These are phyloP conservation scores for Aspergillus sclerotialis DNA, from an alignment of 2,329 filamentous ascomycete species.

Conservation along the genomic window DNA sequence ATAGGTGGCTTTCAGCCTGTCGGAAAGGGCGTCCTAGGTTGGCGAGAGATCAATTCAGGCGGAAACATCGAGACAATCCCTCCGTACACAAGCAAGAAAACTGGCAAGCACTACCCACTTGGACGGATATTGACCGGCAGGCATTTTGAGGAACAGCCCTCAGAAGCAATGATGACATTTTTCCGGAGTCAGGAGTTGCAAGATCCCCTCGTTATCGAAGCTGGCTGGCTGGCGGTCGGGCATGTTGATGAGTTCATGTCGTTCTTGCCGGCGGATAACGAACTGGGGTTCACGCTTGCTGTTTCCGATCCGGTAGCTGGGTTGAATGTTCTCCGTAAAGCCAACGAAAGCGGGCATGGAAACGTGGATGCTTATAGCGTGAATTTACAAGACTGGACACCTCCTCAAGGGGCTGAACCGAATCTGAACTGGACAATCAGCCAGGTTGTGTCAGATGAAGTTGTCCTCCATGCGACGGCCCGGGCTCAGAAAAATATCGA, in stretches of 20 bases:
- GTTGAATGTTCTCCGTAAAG: constrained; percentile 16
- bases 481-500: constrained; percentile 1
- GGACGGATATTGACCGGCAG: constrained; percentile 17
- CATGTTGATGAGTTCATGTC: constrained; percentile 33
- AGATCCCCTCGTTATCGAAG: constrained; percentile 27
- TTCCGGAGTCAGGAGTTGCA: constrained; percentile 31
- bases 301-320: constrained; percentile 15
- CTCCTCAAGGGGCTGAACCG: not conserved
- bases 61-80: constrained; percentile 37
- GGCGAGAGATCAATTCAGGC: constrained; percentile 15
- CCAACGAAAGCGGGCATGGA: constrained; percentile 18
- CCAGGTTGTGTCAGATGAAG: not conserved
- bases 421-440: not conserved
- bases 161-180: constrained; percentile 20
- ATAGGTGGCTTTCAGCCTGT: constrained; percentile 26
- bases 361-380: not conserved
- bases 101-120: constrained; percentile 10
- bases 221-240: constrained; percentile 23
- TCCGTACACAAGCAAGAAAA: constrained; percentile 17
- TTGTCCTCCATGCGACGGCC: not conserved
- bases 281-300: constrained; percentile 14
- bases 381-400: not conserved
- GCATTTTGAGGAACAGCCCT: constrained; percentile 6
- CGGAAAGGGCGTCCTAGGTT: too few species aligned
- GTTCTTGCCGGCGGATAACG: constrained; percentile 20